Conservation (phyloP, 306 rosid species). For the Nissolia schottii region DNA sequence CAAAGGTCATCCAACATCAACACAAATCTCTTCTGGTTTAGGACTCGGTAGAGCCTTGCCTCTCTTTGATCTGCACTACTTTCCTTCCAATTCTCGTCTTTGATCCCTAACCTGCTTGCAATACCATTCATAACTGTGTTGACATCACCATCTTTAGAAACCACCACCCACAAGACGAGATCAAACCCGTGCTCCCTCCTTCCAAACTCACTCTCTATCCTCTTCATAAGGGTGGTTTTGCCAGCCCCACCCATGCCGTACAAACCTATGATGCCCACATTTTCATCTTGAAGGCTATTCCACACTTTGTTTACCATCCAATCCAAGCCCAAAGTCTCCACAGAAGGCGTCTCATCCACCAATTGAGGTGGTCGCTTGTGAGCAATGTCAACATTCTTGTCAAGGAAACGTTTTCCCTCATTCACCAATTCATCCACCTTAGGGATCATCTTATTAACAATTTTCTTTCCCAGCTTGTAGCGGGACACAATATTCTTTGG, state of each 20-base stretch:
- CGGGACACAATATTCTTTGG: neutral
- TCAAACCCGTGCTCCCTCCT: neutral
- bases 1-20: constrained; percentile 35
- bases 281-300: neutral
- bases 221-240: constrained; percentile 4
- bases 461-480: neutral
- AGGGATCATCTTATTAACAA: neutral
- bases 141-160: constrained; percentile 9
- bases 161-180: constrained; percentile 15
- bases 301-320: neutral
- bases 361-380: neutral
- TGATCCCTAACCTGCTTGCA: neutral
- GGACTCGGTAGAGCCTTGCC: neutral
- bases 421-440: neutral
- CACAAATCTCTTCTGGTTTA: neutral
- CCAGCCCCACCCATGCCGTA: constrained; percentile 22
- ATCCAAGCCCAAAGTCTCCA: neutral
- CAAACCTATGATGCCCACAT: neutral
- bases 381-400: neutral
- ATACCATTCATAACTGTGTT: constrained; percentile 8
- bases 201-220: neutral
- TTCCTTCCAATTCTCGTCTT: neutral
- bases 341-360: neutral
- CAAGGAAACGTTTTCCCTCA: neutral
- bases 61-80: neutral